Evolutionary conservation across 805 yeast genomes (phyloP).

Genomic region (Lipomyces kockii): DNA sequence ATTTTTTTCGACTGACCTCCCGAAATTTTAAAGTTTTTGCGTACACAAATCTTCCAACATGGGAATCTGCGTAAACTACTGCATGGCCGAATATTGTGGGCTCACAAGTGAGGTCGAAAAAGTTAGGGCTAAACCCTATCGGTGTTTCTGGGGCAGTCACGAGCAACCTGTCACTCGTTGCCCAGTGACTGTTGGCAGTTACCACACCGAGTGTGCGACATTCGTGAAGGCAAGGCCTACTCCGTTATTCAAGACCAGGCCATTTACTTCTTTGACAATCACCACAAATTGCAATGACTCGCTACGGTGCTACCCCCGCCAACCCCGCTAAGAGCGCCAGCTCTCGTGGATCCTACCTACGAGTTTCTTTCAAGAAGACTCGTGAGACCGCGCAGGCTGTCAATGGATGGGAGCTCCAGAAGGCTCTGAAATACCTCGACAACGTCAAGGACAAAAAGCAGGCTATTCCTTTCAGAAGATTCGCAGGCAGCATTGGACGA

Average conservation of each 20-base stretch:
- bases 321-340: constrained; percentile 99
- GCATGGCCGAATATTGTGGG: neutral
- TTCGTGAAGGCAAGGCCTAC: neutral
- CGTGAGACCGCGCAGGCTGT: constrained; percentile 99
- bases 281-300: constrained; percentile 67
- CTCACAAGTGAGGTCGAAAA: neutral
- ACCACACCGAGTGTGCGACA: neutral
- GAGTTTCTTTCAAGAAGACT: constrained; percentile 99
- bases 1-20: neutral
- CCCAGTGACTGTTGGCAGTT: no score
- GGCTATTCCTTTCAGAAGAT: constrained; percentile 99
- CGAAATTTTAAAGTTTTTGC: neutral
- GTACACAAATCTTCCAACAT: neutral
- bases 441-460: constrained; percentile 98
- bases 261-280: neutral
- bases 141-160: neutral
- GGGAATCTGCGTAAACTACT: neutral
- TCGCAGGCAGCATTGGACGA: constrained; percentile 95
- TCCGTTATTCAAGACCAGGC: neutral
- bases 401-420: constrained; percentile 96
- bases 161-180: neutral
- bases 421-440: constrained; percentile 92
- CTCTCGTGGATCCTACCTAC: constrained; percentile 98
- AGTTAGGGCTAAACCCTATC: neutral
- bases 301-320: constrained; percentile 99